Percentiles rank a stretch among this genome's conserved stretches.
Conservation (phyloP, 768 basidiomycete genomes). For the Lactifluus volemus region DNA sequence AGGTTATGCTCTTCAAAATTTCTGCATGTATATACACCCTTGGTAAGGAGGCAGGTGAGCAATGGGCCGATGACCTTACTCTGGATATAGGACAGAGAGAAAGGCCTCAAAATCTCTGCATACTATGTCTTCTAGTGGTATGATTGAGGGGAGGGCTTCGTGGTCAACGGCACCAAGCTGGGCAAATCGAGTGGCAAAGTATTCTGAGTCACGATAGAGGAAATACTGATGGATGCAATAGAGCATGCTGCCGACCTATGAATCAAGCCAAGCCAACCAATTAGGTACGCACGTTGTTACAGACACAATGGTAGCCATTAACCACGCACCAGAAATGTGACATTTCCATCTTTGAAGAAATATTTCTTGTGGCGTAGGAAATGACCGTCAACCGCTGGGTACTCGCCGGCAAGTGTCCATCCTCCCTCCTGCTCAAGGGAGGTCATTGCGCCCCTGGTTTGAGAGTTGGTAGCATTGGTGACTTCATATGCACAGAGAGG, state of each 20-base stretch:
- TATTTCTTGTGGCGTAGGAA: not conserved
- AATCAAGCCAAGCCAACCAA: not conserved
- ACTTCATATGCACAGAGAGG: not conserved
- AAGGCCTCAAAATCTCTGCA: constrained; percentile 8
- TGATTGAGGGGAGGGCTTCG: not conserved
- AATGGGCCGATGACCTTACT: not conserved
- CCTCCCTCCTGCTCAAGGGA: not conserved
- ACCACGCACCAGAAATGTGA: constrained; percentile 7
- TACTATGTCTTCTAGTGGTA: constrained; percentile 1
- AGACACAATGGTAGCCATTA: not conserved
- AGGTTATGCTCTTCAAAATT: not conserved
- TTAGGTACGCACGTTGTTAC: not conserved
- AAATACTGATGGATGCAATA: constrained; percentile 9
- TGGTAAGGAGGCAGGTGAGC: too few relatives aligned
- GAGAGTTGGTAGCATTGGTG: not conserved
- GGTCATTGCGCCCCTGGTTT: not conserved
- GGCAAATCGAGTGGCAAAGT: not conserved
- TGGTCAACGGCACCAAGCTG: not conserved
- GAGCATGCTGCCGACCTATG: not conserved
- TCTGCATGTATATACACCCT: not conserved
- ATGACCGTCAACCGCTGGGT: not conserved
- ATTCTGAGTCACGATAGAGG: constrained; percentile 7
- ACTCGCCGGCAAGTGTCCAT: not conserved
- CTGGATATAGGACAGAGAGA: constrained; percentile 6
- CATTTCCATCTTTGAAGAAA: constrained; percentile 5